Base-by-base conservation (phyloP, 495 filamentous ascomycete species). In the Gamarada debralockiae region DNA sequence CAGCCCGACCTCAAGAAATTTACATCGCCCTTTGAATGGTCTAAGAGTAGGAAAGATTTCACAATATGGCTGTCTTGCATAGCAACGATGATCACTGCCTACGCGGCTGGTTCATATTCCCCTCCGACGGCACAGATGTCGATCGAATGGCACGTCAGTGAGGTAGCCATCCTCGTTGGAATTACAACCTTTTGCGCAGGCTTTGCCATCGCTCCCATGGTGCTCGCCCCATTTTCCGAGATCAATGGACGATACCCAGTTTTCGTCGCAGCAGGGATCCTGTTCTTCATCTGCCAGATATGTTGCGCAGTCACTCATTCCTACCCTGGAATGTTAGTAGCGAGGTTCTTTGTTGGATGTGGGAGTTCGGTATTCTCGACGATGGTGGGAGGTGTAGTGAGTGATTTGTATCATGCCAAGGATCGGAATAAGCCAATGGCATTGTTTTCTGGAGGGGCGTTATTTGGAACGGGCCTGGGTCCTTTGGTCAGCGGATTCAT, bases 361-460 rank as follows among this genome's bases (percentile, higher is more conserved):
- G 86, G 85, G 8, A 82, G 79, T 15, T 87, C 81, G 1, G 92
- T 92, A 0, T 96, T 96, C 64, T 86, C 82, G 3, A 95, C 90
- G 12, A 92, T 96, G 85, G 89, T 96, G 2, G 92, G 92, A 29
- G 92, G 92, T 0, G 87, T 97, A 6, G 85, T 97, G 25, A 84
- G 84, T 47, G 92, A 97, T 59, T 85, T 96, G 53, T 97, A 90
- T 66, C 83, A 85, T 31, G 79, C 86, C 8, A 67, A 87, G 53
- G 86, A 85, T 33, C 74, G 92, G 27, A 96, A 96, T 58, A 89
- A 85, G 2, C 88, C 92, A 3, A 97, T 97, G 92, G 85, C 90
- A 2, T 60, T 95, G 2, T 96, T 95, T 64, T 82, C 85, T 1
- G 87, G 83, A 1, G 72, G 74, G 18, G 91, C 88, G 0, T 67